A percentile compares a stretch with the other conserved stretches of the same genome.
phyloP scores from a whole-genome alignment of 805 yeast genomes.

The Cyberlindnera euphorbiiphila region DNA sequence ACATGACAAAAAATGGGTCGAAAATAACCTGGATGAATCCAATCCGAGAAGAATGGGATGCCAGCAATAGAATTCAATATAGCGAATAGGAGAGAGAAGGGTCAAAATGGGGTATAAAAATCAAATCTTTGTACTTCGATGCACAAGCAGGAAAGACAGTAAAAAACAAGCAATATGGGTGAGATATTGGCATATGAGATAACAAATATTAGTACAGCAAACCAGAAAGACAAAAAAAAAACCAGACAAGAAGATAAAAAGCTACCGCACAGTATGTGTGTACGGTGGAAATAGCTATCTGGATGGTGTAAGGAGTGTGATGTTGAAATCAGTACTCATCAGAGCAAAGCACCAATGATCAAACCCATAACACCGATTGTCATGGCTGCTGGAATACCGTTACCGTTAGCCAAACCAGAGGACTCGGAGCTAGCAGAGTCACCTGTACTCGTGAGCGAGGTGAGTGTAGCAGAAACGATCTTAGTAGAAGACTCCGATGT shows the following conservation, averaged over 20 bases:
- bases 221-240: too few species aligned
- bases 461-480: conserved; percentile 18
- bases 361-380: conserved; percentile 28
- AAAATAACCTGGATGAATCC: conserved; percentile 1
- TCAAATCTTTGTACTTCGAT: too few species aligned
- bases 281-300: not conserved
- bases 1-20: not conserved
- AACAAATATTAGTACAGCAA: too few species aligned
- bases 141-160: too few species aligned
- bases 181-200: too few species aligned
- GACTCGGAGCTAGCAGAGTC: conserved; percentile 32
- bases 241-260: too few species aligned
- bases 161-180: too few species aligned
- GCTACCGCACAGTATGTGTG: not conserved
- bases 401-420: conserved; percentile 30
- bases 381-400: conserved; percentile 26
- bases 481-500: conserved; percentile 20
- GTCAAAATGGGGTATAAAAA: not conserved
- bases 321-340: not conserved
- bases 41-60: not conserved
- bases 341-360: conserved; percentile 28
- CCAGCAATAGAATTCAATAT: conserved; percentile 9
- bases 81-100: conserved; percentile 1
- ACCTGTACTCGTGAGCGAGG: conserved; percentile 19
- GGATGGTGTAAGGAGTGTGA: not conserved